Conservation (phyloP, 768 basidiomycete genomes). For the Russula vinacea region DNA sequence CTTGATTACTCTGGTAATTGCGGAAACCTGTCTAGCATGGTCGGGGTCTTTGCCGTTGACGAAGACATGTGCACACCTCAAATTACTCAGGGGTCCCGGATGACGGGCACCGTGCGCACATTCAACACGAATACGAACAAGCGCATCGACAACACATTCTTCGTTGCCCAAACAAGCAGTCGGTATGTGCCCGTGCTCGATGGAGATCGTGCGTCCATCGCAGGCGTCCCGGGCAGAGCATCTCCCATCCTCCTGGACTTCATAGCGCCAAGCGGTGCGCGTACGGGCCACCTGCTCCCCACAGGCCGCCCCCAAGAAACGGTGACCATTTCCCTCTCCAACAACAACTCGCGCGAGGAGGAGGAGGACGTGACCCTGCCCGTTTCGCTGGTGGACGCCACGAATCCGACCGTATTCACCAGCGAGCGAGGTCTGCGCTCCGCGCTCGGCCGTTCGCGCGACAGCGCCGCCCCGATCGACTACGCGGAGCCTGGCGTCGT, state of each 20-base stretch:
- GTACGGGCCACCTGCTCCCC: conserved; percentile 69
- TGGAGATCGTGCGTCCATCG: conserved; percentile 51
- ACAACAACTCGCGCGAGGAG: conserved; percentile 9
- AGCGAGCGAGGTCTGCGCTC: conserved; percentile 42
- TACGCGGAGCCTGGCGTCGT: conserved; percentile 30
- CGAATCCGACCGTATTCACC: conserved; percentile 72
- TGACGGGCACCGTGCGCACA: conserved; percentile 47
- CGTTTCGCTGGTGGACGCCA: conserved; percentile 65
- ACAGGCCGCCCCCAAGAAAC: conserved; percentile 50
- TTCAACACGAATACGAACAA: conserved; percentile 75
- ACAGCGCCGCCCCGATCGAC: conserved; percentile 24
- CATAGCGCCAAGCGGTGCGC: conserved; percentile 60
- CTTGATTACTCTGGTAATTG: conserved; percentile 75
- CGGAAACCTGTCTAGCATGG: conserved; percentile 69
- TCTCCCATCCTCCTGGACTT: conserved; percentile 67
- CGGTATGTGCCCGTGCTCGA: conserved; percentile 41
- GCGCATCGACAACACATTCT: conserved; percentile 66
- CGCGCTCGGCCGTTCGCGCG: conserved; percentile 38
- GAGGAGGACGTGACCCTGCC: conserved; percentile 30
- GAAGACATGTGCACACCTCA: conserved; percentile 48
- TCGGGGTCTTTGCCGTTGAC: conserved; percentile 71
- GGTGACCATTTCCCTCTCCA: conserved; percentile 38
- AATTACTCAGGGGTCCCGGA: conserved; percentile 16
- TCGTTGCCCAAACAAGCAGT: conserved; percentile 37
- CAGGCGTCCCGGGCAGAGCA: conserved; percentile 64